A percentile compares a stretch with the other conserved stretches of the same genome.
phyloP scores from a whole-genome alignment of 768 basidiomycete genomes.

The Calocera viscosa region DNA sequence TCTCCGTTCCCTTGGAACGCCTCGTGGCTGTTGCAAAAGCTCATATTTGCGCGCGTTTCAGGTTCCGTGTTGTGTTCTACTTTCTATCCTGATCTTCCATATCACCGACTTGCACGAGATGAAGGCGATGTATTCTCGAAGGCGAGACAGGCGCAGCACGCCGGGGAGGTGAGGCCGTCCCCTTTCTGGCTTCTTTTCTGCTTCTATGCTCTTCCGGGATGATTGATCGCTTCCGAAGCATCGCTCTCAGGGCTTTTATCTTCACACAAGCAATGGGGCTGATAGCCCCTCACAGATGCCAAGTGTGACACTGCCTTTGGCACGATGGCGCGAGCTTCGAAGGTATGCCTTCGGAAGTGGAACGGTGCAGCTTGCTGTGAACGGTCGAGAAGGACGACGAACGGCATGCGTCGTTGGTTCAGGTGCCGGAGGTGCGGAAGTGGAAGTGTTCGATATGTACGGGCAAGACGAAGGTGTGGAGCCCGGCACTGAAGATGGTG shows the following conservation, averaged over 20 bases:
- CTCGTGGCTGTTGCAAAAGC: background rate
- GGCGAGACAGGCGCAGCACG: background rate
- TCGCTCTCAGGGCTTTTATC: background rate
- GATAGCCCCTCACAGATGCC: background rate
- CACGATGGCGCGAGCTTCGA: background rate
- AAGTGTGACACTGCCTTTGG: background rate
- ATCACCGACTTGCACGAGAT: background rate
- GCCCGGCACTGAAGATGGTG: conserved; percentile 26
- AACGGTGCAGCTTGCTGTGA: conserved; percentile 50
- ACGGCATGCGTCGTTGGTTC: conserved; percentile 52
- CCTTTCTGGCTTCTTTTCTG: background rate
- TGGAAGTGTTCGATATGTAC: conserved; percentile 73
- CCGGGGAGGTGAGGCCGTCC: background rate
- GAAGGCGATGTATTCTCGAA: background rate
- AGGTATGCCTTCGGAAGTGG: conserved; percentile 23
- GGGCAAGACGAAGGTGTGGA: conserved; percentile 39
- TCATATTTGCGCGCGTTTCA: background rate
- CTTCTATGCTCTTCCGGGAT: background rate
- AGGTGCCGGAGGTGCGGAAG: conserved; percentile 44
- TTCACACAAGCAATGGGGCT: background rate
- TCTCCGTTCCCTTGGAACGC: background rate
- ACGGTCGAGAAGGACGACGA: conserved; percentile 59
- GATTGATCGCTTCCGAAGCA: background rate
- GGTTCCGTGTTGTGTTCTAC: background rate
- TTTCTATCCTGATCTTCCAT: background rate